Evolutionary conservation across 1,284 basidiomycete species (phyloP), one percentile per base, ranked within the genome.

Genomic region (Cryptococcus sp.): DNA sequence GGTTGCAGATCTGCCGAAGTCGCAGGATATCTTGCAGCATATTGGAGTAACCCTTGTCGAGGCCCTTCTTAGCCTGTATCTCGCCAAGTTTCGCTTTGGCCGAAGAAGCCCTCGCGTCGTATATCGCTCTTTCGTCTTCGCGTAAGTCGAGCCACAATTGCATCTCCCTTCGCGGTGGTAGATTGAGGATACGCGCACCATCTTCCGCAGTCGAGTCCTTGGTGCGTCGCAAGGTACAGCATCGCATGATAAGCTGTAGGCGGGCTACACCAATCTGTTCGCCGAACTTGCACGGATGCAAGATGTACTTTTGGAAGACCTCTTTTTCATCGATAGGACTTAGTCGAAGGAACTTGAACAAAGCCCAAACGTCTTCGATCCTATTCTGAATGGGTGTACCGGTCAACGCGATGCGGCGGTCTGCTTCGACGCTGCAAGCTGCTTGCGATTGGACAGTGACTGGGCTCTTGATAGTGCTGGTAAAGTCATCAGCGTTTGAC

Each of bases 331-430:
- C 90, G 68, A 99, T 89, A 0, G 96, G 96, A 42, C 87, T 84
- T 57, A 99, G 79, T 8, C 94, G 90, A 49, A 99, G 81, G 80
- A 99, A 99, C 77, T 93, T 94, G 83, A 99, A 87, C 57, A 99
- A 83, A 1, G 96, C 93, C 78, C 89, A 99, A 49, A 99, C 88
- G 72, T 99, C 96, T 78, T 99, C 95, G 57, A 99, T 85, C 75
- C 94, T 94, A 83, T 99, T 99, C 81, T 99, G 96, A 46, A 99
- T 92, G 0, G 96, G 96, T 7, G 96, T 99, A 61, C 96, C 96
- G 10, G 95, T 97, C 42, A 99, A 82, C 72, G 92, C 96, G 47
- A 98, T 82, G 20, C 96, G 87, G 54, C 96, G 88, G 72, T 97
- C 91, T 2, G 95, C 93, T 74, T 90, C 85, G 47, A 99, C 84